Percentiles rank a stretch among this genome's conserved stretches.
Evolutionary conservation across 306 rosid species (phyloP).

Genomic region (Fragaria nilgerrensis): DNA sequence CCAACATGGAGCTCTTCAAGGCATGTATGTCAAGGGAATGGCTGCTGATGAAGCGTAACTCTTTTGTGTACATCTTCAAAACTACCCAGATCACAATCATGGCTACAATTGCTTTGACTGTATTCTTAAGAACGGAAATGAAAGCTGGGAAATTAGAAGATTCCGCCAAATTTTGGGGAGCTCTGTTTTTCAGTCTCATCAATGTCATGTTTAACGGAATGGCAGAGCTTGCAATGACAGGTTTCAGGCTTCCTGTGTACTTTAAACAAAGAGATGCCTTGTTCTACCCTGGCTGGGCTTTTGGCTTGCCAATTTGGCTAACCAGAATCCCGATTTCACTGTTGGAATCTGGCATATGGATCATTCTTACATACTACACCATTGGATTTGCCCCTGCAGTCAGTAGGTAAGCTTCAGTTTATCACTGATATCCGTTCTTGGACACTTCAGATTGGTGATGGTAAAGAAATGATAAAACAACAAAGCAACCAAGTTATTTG

Average conservation of each 20-base stretch:
- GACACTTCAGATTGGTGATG: background rate
- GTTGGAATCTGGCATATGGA: constrained; percentile 34
- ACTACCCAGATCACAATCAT: constrained; percentile 50
- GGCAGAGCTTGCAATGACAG: constrained; percentile 37
- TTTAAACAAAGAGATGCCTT: constrained; percentile 42
- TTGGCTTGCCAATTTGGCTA: constrained; percentile 34
- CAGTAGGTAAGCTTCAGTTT: constrained; percentile 40
- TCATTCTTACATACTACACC: constrained; percentile 43
- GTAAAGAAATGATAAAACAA: constrained; percentile 3
- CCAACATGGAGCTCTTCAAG: constrained; percentile 50
- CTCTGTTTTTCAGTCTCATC: constrained; percentile 53
- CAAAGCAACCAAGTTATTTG: background rate
- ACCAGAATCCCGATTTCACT: constrained; percentile 39
- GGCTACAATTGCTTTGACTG: constrained; percentile 45
- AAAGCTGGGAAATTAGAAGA: constrained; percentile 10
- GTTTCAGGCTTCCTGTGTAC: constrained; percentile 40
- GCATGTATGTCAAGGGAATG: constrained; percentile 68
- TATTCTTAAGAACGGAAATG: constrained; percentile 65
- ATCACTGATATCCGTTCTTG: background rate
- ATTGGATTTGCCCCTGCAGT: constrained; percentile 65
- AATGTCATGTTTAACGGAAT: constrained; percentile 49
- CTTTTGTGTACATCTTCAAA: constrained; percentile 69
- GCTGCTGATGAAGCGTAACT: constrained; percentile 65
- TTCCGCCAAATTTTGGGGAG: constrained; percentile 47
- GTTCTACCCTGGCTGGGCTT: constrained; percentile 45